Conservation (phyloP, 371 early-diverging fungal species). For the Basidiobolus meristosporus region DNA sequence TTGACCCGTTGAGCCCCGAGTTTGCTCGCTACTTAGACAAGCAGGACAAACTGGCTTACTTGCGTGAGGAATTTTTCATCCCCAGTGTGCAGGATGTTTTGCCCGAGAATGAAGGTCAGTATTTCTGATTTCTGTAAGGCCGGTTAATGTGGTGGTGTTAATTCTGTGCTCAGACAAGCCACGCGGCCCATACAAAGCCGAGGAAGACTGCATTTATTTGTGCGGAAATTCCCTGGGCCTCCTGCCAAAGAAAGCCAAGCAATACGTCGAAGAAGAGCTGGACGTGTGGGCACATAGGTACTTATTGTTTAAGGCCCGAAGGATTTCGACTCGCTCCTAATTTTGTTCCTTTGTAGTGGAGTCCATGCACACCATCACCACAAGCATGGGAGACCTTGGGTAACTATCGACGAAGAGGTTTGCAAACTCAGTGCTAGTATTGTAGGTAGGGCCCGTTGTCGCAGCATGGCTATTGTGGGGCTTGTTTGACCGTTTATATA, state of each 20-base stretch:
- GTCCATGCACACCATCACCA: constrained; percentile 80
- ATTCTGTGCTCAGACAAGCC: neutral
- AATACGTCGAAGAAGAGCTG: constrained; percentile 65
- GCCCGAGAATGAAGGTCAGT: constrained; percentile 6
- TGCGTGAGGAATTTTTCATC: constrained; percentile 45
- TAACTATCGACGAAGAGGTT: constrained; percentile 56
- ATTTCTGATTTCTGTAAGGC: neutral
- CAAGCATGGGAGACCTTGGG: constrained; percentile 73
- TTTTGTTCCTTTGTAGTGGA: constrained; percentile 22
- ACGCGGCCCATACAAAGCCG: constrained; percentile 9
- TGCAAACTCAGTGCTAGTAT: constrained; percentile 46
- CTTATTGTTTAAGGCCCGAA: constrained; percentile 1
- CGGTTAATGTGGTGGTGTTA: neutral
- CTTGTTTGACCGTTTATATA: neutral
- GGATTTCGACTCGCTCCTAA: constrained; percentile 1
- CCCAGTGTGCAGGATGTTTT: constrained; percentile 25
- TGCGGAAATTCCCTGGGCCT: constrained; percentile 90
- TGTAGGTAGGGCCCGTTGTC: constrained; percentile 32
- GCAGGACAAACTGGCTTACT: constrained; percentile 23
- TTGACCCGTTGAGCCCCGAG: constrained; percentile 7
- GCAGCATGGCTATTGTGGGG: neutral
- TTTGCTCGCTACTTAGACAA: constrained; percentile 38
- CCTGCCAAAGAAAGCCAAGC: constrained; percentile 46
- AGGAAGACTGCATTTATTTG: constrained; percentile 48
- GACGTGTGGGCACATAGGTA: constrained; percentile 55